A percentile compares a stretch with the other conserved stretches of the same genome.
Evolutionary conservation across 805 yeast species (phyloP).

Genomic region (Teunomyces aglyptinius): DNA sequence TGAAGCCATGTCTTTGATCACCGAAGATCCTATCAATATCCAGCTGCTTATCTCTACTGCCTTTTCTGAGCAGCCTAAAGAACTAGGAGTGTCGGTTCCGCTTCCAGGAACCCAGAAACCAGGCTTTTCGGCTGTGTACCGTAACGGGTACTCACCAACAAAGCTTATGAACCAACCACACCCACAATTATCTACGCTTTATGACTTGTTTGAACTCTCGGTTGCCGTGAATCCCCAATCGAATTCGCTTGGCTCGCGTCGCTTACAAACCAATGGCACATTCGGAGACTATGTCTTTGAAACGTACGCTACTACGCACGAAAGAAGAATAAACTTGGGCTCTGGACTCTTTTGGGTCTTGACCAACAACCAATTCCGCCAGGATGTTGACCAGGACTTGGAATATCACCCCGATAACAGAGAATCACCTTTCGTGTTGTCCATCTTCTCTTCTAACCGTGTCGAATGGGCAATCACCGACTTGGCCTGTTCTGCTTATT

Average conservation of each 20-base stretch:
- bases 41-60: constrained; percentile 8
- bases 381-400: constrained; percentile 23
- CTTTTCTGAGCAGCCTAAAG: constrained; percentile 11
- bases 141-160: constrained; percentile 33
- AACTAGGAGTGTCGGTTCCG: constrained; percentile 16
- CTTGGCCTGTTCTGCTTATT: constrained; percentile 59
- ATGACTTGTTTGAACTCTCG: constrained; percentile 44
- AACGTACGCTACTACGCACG: constrained; percentile 28
- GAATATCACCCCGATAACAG: constrained; percentile 11
- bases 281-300: constrained; percentile 31
- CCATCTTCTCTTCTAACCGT: constrained; percentile 56
- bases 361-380: constrained; percentile 31
- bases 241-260: constrained; percentile 49
- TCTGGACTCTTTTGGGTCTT: constrained; percentile 38
- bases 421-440: constrained; percentile 46
- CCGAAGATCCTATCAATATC: constrained; percentile 15
- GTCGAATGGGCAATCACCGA: constrained; percentile 71
- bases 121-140: constrained; percentile 53
- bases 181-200: constrained; percentile 44
- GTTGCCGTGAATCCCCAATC: constrained; percentile 32
- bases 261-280: constrained; percentile 20
- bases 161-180: constrained; percentile 37
- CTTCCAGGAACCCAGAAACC: constrained; percentile 38
- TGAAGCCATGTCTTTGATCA: constrained; percentile 9
- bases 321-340: constrained; percentile 33